Evolutionary conservation across 2,329 filamentous ascomycete species (phyloP).

Genomic region (Phyllachora maydis): DNA sequence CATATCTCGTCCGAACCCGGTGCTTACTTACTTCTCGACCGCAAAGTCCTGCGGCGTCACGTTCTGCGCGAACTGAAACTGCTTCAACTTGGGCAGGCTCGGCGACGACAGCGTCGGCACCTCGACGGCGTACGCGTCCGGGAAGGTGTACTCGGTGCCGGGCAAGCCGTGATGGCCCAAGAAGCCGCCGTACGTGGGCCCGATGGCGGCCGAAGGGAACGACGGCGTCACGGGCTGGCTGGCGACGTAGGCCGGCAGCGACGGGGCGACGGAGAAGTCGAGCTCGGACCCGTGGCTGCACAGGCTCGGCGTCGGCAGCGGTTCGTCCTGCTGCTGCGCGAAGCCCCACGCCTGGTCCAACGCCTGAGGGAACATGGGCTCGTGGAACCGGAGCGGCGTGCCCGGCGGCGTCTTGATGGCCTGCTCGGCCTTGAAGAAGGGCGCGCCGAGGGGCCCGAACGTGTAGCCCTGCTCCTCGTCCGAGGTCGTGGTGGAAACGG

Average conservation of each 20-base stretch:
- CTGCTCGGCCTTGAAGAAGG: conserved; percentile 14
- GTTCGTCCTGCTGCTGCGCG: conserved; percentile 22
- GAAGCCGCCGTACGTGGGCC: conserved; percentile 15
- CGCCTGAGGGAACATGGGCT: conserved; percentile 17
- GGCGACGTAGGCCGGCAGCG: conserved; percentile 23
- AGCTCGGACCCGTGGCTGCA: conserved; percentile 21
- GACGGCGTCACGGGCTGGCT: conserved; percentile 28
- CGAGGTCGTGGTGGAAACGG: conserved; percentile 15
- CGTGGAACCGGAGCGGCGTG: conserved; percentile 23
- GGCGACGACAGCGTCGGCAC: conserved; percentile 16
- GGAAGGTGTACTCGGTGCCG: conserved; percentile 29
- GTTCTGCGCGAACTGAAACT: conserved; percentile 24
- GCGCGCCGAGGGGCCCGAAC: conserved; percentile 5
- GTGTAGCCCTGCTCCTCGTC: conserved; percentile 14
- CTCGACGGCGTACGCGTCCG: conserved; percentile 17
- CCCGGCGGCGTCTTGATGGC: conserved; percentile 30
- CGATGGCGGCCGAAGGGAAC: conserved; percentile 20
- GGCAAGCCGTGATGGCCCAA: conserved; percentile 8
- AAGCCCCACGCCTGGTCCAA: conserved; percentile 12
- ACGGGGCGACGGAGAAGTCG: conserved; percentile 16
- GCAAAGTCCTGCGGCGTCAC: conserved; percentile 21
- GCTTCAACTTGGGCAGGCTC: conserved; percentile 12
- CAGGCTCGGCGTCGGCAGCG: conserved; percentile 24
- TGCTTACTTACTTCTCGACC: conserved; percentile 6
- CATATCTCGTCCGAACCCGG: no score